Percentiles rank a stretch among this genome's conserved stretches.
Conservation (phyloP, 176 grass and related monocot species). For the Sorghum bicolor region DNA sequence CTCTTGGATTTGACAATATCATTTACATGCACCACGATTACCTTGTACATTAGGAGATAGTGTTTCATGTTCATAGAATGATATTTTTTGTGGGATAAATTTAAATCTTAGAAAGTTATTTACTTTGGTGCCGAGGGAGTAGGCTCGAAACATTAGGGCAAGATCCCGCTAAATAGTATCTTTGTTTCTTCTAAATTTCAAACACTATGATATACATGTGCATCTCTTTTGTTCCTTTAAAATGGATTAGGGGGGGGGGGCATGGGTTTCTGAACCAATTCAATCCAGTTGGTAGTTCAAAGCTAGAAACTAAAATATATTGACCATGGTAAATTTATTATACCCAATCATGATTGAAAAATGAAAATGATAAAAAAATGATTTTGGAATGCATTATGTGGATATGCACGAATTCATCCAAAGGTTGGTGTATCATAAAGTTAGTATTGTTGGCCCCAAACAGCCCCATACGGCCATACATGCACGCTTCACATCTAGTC, state of each 20-base stretch:
- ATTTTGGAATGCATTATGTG: not conserved
- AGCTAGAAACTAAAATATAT: not conserved
- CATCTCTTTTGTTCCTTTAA: not conserved
- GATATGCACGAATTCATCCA: not conserved
- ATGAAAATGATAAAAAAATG: not conserved
- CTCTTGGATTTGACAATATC: no score
- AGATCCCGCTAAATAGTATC: no score
- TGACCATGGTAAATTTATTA: not conserved
- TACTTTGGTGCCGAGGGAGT: no score
- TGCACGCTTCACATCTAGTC: not conserved
- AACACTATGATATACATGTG: no score
- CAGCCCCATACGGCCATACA: conserved; percentile 14
- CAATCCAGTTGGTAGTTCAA: not conserved
- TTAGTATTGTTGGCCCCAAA: conserved; percentile 20
- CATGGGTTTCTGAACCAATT: not conserved
- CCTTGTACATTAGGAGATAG: no score
- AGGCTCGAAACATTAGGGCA: no score
- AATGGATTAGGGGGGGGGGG: no score
- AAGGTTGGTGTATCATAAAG: conserved; percentile 29
- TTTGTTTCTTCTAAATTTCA: no score
- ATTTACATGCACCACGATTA: no score
- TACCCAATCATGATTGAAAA: not conserved
- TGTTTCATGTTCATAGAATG: no score
- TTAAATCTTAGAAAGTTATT: no score
- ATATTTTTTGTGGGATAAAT: no score